phyloP scores from a whole-genome alignment of 2,329 filamentous ascomycete species.

The Neonectria hederae region DNA sequence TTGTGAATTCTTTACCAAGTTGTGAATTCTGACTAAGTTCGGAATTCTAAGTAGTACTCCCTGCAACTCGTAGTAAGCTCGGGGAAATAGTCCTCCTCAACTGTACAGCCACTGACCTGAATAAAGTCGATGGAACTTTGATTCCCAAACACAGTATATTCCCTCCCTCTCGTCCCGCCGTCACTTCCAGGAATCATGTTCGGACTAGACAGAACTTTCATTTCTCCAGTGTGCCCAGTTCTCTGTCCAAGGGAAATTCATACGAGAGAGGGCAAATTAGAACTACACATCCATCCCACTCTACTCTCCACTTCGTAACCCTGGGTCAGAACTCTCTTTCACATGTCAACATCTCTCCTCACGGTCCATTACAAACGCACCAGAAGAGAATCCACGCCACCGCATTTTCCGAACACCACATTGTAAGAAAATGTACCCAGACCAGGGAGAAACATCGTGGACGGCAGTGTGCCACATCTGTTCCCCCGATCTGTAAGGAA shows the following conservation, averaged over 20 bases:
- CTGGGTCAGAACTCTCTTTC: background rate
- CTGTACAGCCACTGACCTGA: background rate
- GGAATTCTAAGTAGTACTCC: background rate
- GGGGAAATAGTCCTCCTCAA: no score
- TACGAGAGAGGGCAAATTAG: background rate
- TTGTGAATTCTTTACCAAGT: no score
- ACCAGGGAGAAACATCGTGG: no score
- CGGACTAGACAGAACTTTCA: background rate
- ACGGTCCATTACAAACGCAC: background rate
- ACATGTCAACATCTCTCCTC: background rate
- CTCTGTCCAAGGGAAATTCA: background rate
- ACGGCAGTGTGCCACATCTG: background rate
- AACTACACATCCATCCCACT: background rate
- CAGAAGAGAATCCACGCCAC: background rate
- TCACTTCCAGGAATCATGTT: no score
- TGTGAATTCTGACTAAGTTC: background rate
- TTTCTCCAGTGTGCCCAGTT: background rate
- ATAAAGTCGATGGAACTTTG: no score
- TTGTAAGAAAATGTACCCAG: no score
- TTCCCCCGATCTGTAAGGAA: background rate
- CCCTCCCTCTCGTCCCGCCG: no score
- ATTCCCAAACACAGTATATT: no score
- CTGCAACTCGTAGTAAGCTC: no score
- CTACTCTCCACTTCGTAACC: no score
- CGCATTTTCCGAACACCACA: background rate